A percentile compares a stretch with the other conserved stretches of the same genome.
These are phyloP conservation scores for Dendrocalamus latiflorus DNA, from an alignment of 202 grass and related monocot species.

Conservation along the genomic window DNA sequence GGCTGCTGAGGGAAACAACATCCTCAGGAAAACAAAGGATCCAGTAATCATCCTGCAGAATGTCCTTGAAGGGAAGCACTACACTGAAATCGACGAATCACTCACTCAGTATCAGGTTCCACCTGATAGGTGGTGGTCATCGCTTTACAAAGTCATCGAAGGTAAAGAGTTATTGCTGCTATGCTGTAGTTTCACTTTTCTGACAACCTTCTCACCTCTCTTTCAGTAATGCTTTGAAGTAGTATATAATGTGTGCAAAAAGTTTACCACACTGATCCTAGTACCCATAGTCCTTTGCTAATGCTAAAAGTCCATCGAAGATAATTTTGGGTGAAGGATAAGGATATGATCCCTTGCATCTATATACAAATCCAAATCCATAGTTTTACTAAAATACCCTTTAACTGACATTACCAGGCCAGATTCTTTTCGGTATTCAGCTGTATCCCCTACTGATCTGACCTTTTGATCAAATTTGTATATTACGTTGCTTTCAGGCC, in stretches of 20 bases:
- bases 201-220: background rate
- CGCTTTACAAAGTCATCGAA: slow-evolving; percentile 95
- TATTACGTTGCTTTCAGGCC: slow-evolving; percentile 66
- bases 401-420: background rate
- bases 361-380: background rate
- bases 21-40: slow-evolving; percentile 86
- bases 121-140: slow-evolving; percentile 89
- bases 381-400: background rate
- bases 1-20: slow-evolving; percentile 60
- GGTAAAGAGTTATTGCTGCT: slow-evolving; percentile 60
- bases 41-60: slow-evolving; percentile 85
- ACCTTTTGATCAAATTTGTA: background rate
- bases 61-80: slow-evolving; percentile 82
- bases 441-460: background rate
- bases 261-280: background rate
- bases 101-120: slow-evolving; percentile 61
- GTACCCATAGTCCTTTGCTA: background rate
- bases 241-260: background rate
- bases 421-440: background rate
- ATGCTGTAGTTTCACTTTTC: background rate
- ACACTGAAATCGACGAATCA: slow-evolving; percentile 74
- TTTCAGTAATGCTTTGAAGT: background rate
- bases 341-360: background rate
- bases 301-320: background rate
- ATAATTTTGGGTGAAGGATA: background rate